Evolutionary conservation across 768 basidiomycete genomes (phyloP).

Genomic region (Kwoniella heveanensis): DNA sequence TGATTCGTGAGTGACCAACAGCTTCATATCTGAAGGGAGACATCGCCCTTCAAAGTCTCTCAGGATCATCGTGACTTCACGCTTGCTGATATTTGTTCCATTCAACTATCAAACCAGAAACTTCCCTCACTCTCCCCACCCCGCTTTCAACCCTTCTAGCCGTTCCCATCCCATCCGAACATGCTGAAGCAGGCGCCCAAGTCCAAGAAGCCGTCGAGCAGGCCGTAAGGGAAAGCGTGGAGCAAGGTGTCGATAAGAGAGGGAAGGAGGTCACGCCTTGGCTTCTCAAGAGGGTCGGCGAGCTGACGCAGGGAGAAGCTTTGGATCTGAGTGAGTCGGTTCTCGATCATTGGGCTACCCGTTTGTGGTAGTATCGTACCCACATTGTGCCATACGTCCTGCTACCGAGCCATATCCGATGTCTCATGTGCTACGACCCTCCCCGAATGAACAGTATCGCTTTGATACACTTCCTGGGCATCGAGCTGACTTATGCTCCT

Average conservation of each 20-base stretch:
- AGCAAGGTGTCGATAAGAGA: slow-evolving; percentile 71
- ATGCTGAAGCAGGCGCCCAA: slow-evolving; percentile 66
- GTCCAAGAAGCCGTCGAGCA: slow-evolving; percentile 79
- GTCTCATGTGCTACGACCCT: no score
- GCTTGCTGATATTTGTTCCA: neutral
- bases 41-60: no score
- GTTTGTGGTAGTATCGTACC: no score
- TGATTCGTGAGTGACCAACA: slow-evolving; percentile 56
- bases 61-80: no score
- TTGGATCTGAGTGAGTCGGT: slow-evolving; percentile 69
- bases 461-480: no score
- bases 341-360: no score
- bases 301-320: slow-evolving; percentile 76
- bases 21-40: no score
- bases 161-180: slow-evolving; percentile 81
- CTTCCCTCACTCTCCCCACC: slow-evolving; percentile 70
- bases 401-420: no score
- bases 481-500: neutral
- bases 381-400: no score
- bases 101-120: slow-evolving; percentile 60
- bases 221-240: slow-evolving; percentile 80
- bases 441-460: no score
- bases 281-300: slow-evolving; percentile 78
- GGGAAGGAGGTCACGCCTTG: slow-evolving; percentile 96
- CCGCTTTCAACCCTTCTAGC: slow-evolving; percentile 78